Evolutionary conservation across 192 early-diverging fungal species (phyloP), one percentile per base, ranked within the genome.

Genomic region (Paraglomus brasilianum): DNA sequence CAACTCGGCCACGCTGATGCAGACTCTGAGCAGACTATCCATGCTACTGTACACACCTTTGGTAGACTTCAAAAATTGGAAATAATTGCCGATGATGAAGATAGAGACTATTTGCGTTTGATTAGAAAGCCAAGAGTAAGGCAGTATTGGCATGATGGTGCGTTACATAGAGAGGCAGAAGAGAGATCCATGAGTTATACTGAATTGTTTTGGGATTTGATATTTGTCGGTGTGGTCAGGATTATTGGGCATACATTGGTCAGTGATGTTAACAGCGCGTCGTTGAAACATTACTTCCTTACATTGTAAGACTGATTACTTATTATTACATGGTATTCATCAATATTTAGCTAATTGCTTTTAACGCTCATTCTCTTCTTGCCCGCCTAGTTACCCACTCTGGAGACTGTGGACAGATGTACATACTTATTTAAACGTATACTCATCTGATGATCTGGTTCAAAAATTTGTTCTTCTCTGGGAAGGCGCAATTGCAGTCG

Each of bases 191-290:
- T 52, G 5, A 66, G 49, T 50, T 50, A 51, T 55, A 68, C 63
- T 5, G 71, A 72, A 66, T 57, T 72, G n/a, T 72, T 72, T 72
- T 72, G 64, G 51, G 71, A 72, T 58, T 58, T 72, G 41, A 68
- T 72, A 10, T 72, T 72, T 56, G 71, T 72, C 11, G 71, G 44
- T 8, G 58, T 66, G 14, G 22, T 68, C 24, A 24, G 48, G 15
- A 50, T 47, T 44, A 48, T 72, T 19, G 64, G 71, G 9, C 22
- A 57, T 67, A 47, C 13, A 9, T 47, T 72, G 11, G 52, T 44
- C 4, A 15, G 10, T 15, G 53, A 63, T 47, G 47, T 66, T 50
- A 43, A 40, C 2, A 15, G 0, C 22, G 5, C 10, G 15, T 30
- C 39, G 46, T 41, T 72, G n/a, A 52, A 72, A 44, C 21, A 9